Percentiles rank a stretch among this genome's conserved stretches.
Conservation (phyloP, 2,329 filamentous ascomycete genomes). For the Beauveria sp. region DNA sequence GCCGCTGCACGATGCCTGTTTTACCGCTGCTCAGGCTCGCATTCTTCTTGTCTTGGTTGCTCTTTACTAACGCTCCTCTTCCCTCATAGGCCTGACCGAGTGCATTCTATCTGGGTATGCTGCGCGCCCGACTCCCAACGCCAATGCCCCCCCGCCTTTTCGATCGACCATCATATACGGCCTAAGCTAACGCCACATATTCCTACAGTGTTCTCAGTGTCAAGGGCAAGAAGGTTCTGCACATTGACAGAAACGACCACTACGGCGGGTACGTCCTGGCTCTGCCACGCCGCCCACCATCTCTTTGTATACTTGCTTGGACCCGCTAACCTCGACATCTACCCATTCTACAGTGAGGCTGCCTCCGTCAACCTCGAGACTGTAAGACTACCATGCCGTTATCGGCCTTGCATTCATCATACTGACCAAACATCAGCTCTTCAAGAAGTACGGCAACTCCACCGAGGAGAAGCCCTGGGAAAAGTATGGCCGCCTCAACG, state of each 20-base stretch:
- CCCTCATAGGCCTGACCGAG: constrained; percentile 76
- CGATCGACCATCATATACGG: constrained; percentile 1
- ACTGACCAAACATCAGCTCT: constrained; percentile 53
- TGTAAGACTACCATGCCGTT: constrained; percentile 39
- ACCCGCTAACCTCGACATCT: constrained; percentile 13
- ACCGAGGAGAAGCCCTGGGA: constrained; percentile 89
- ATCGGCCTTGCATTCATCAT: not conserved
- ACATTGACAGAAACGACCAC: constrained; percentile 97
- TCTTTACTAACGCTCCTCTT: constrained; percentile 12
- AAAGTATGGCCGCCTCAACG: constrained; percentile 91
- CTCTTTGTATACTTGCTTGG: not conserved
- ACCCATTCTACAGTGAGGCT: constrained; percentile 55
- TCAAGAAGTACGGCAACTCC: constrained; percentile 88
- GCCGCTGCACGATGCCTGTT: not conserved
- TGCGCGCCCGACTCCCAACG: constrained; percentile 3
- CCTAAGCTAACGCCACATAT: constrained; percentile 1
- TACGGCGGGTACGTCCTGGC: constrained; percentile 75
- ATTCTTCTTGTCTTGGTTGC: not conserved
- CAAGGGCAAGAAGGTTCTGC: constrained; percentile 97
- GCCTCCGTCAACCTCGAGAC: constrained; percentile 95
- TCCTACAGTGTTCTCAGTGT: constrained; percentile 77
- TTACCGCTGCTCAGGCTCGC: not conserved
- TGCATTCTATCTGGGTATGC: constrained; percentile 94
- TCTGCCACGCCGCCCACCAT: not conserved
- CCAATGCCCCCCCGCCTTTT: constrained; percentile 9